phyloP scores from a whole-genome alignment of 345 rosid species.

The Corchorus capsularis region DNA sequence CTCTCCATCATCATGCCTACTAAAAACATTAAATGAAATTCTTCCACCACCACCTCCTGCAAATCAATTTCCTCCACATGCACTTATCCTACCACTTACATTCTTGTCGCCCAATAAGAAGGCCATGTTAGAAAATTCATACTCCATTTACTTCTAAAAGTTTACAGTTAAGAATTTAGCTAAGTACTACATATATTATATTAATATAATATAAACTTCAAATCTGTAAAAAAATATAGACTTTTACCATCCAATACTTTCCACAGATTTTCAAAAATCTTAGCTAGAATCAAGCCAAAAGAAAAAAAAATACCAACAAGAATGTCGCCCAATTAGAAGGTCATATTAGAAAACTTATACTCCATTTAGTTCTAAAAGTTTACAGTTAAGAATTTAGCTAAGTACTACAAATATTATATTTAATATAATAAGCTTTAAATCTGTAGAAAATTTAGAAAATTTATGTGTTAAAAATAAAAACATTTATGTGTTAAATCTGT shows the following conservation, averaged over 20 bases:
- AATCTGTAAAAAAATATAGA: too few species aligned
- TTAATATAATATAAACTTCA: too few species aligned
- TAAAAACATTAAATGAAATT: slow-evolving; percentile 63
- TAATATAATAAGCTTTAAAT: too few species aligned
- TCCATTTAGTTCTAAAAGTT: background rate
- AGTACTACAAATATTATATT: background rate
- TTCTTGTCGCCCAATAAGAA: slow-evolving; percentile 44
- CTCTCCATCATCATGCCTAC: too few species aligned
- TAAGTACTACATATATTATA: background rate
- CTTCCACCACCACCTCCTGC: slow-evolving; percentile 86
- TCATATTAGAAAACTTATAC: slow-evolving; percentile 14
- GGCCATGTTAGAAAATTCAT: slow-evolving; percentile 12
- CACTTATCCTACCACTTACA: slow-evolving; percentile 57
- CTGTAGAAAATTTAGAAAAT: too few species aligned
- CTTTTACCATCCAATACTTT: too few species aligned
- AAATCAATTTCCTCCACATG: slow-evolving; percentile 69
- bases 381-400: background rate
- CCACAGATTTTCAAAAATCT: too few species aligned
- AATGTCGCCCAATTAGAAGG: slow-evolving; percentile 32
- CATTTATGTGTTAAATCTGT: too few species aligned
- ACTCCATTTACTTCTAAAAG: background rate
- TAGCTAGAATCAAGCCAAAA: too few species aligned
- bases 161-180: background rate
- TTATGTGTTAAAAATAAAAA: too few species aligned
- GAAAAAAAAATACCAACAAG: too few species aligned